Evolutionary conservation across 768 basidiomycete species (phyloP), one percentile per base, ranked within the genome.

Genomic region (Suillus plorans): DNA sequence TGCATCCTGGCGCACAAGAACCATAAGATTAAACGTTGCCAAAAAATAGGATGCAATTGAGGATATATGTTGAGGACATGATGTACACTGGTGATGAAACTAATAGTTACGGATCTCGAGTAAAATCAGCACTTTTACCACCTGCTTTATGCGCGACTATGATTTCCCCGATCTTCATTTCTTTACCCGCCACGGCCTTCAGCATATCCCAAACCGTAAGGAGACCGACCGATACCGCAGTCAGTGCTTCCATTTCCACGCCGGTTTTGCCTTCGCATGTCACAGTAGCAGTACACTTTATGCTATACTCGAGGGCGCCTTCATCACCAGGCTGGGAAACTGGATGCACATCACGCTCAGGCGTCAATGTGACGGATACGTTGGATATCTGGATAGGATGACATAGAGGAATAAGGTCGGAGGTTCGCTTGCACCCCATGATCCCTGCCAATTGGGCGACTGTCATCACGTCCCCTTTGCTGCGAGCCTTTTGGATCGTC

Each of bases 201-300:
- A 95, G 83, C 94, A 97, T 95, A 72, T 95, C 94, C 91, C 94
- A 97, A 16, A 95, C 87, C 1, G 92, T 93, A 62, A 96, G 79
- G 39, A 92, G 81, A 6, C 88, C 89, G 37, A 91, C 80, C 1
- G 88, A 88, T 10, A 93, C 94, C 28, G 89, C 89, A n/a, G 89
- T 92, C 63, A 96, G 74, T 28, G 94, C 95, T 77, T 97, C 96
- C 91, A 98, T 95, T 79, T 95, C 93, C 22, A 95, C 92, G 5
- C 95, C 91, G 16, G 94, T 94, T 74, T 88, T 88, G 16, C 92
- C 91, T 74, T 88, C 85, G 68, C 89, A 91, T 47, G 87, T 80
- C 42, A 93, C 91, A 9, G 85, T 89, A 31, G 89, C 91, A 42
- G 78, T 76, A 69, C 90, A 92, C 37, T 82, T 69, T 60, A 94